phyloP scores from a whole-genome alignment of 106 monocot genomes.

The Platanthera zijinensis region DNA sequence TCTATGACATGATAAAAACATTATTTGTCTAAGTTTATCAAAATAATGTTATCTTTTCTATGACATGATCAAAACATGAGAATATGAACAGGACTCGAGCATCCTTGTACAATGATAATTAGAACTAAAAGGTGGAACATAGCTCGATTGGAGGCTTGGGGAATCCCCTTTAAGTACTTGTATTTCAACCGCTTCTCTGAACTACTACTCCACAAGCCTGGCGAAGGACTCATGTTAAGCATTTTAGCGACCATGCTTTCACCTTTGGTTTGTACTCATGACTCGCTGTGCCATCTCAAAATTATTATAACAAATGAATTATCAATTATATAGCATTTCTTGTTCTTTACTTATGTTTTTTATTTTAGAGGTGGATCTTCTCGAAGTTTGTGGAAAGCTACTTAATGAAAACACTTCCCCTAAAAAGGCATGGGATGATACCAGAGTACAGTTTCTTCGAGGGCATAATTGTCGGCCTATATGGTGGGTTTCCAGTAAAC shows the following conservation, averaged over 20 bases:
- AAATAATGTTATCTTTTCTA: too few species aligned
- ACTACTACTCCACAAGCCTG: conserved; percentile 16
- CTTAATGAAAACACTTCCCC: conserved; percentile 30
- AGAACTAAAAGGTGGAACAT: conserved; percentile 39
- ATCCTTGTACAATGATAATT: conserved; percentile 56
- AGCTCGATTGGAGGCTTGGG: conserved; percentile 27
- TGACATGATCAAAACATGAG: too few species aligned
- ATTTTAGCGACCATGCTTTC: conserved; percentile 37
- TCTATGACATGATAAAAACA: too few species aligned
- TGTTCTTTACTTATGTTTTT: not conserved
- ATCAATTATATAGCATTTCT: too few species aligned
- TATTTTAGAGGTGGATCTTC: conserved; percentile 42
- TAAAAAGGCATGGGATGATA: conserved; percentile 59
- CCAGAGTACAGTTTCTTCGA: conserved; percentile 52
- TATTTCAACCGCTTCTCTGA: conserved; percentile 55
- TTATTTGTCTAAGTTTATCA: too few species aligned
- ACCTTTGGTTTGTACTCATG: conserved; percentile 40
- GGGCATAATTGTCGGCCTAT: conserved; percentile 14
- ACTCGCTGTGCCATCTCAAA: not conserved
- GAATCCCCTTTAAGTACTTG: conserved; percentile 27
- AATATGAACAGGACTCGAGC: conserved; percentile 16
- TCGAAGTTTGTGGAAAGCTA: conserved; percentile 57
- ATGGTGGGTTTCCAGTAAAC: conserved; percentile 28
- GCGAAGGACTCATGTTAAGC: conserved; percentile 29
- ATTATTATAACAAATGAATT: not conserved